Base-by-base conservation (phyloP, 2,329 filamentous ascomycete species). In the Arthroderma sp. region DNA sequence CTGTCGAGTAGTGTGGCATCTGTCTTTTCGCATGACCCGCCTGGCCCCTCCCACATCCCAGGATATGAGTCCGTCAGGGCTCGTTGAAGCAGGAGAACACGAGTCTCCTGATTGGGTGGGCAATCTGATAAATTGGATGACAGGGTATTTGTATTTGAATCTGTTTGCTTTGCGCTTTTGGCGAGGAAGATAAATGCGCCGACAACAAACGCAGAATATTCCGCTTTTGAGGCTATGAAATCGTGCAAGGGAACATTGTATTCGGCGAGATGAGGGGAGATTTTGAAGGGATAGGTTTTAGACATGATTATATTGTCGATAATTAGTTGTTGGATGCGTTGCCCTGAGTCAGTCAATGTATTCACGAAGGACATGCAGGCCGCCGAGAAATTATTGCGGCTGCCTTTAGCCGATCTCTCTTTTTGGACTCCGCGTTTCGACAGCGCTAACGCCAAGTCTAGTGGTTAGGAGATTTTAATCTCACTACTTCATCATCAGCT, bases 1-100 rank as follows among this genome's bases (percentile, higher is more conserved):
- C 41, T 43, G 22, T 43, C 41, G 22, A 43, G 33, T 27, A 43
- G 11, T 4, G 41, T 43, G 7, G 34, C 32, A 29, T 43, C 41
- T 29, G 41, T 43, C 27, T 28, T n/a, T 30, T 43, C 41, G 41
- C 41, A 43, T n/a, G 41, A 43, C 2, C 41, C 41, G 1, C 41
- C 41, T 4, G 41, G 41, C 28, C 41, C 41, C 31, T 43, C 41
- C 41, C 41, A 43, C 15, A 36, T n/a, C 2, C 41, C 41, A 28
- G 30, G 30, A 4, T 34, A 27, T 7, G 41, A 43, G 34, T 43
- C 41, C 5, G 41, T n/a, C 15, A 43, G 33, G 10, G 41, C 15
- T 36, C 41, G n/a, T 31, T 11, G 33, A 10, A 43, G 32, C 15
- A 43, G n/a, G 22, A 43, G 31, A 11, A 33, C 41, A 11, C 33